These are phyloP conservation scores for Curvularia verruculosa DNA, from an alignment of 2,329 filamentous ascomycete species.

Conservation along the genomic window DNA sequence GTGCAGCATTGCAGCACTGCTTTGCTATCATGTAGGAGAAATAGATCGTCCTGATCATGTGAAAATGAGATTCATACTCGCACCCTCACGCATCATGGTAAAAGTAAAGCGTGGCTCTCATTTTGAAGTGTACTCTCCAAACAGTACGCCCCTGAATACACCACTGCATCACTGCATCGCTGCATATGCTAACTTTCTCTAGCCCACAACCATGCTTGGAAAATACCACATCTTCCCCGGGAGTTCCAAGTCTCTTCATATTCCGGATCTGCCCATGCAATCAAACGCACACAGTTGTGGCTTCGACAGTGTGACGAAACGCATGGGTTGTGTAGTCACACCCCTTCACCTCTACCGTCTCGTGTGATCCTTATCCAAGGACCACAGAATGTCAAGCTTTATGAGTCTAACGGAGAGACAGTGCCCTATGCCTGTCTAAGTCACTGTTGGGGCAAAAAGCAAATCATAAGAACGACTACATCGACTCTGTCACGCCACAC, in stretches of 20 bases:
- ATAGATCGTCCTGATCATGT: neutral
- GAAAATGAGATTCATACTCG: neutral
- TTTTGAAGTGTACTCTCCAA: neutral
- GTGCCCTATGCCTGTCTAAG: slow-evolving; percentile 8
- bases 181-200: neutral
- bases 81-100: neutral
- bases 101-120: too few relatives aligned
- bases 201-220: neutral
- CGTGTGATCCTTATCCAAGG: slow-evolving; percentile 6
- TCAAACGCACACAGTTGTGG: neutral
- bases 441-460: slow-evolving; percentile 7
- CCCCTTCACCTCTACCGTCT: neutral
- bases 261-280: slow-evolving; percentile 1
- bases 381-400: neutral
- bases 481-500: neutral
- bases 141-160: neutral
- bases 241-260: neutral
- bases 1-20: neutral
- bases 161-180: too few relatives aligned
- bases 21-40: too few relatives aligned
- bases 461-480: neutral
- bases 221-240: neutral
- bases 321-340: neutral
- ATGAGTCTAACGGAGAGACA: slow-evolving; percentile 2
- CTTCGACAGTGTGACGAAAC: neutral